Evolutionary conservation across 352 stramenopile genomes (phyloP).

Genomic region (Phytophthora parvispora): DNA sequence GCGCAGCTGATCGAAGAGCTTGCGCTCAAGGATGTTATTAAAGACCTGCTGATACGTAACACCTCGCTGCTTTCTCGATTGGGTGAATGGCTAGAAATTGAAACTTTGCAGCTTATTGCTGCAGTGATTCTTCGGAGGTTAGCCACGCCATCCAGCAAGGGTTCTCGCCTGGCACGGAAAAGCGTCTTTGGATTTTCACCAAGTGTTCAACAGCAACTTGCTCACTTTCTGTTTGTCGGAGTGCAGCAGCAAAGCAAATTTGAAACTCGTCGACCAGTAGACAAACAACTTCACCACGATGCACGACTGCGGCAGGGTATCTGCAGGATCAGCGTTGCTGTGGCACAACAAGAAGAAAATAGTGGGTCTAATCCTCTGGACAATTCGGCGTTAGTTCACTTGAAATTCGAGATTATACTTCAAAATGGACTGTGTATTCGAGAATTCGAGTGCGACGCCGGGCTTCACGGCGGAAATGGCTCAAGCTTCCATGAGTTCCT

Average conservation of each 20-base stretch:
- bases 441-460: constrained; percentile 7
- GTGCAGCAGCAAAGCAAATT: background rate
- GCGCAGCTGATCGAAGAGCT: constrained; percentile 32
- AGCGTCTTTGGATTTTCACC: constrained; percentile 30
- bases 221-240: constrained; percentile 39
- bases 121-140: constrained; percentile 12
- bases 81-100: constrained; percentile 20
- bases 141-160: constrained; percentile 7
- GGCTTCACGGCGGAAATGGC: background rate
- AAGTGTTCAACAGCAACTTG: constrained; percentile 43
- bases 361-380: background rate
- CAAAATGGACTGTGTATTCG: constrained; percentile 2
- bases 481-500: constrained; percentile 11
- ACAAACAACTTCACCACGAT: background rate
- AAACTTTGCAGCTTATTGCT: constrained; percentile 9
- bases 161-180: background rate
- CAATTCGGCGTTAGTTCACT: background rate
- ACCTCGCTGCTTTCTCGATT: constrained; percentile 21
- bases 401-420: constrained; percentile 15
- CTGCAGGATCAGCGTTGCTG: background rate
- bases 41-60: constrained; percentile 12
- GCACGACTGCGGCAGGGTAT: background rate
- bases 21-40: constrained; percentile 23
- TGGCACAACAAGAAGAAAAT: constrained; percentile 1
- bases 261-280: background rate